phyloP scores from a whole-genome alignment of 768 basidiomycete genomes.

The Candolleomyces aberdarensis region DNA sequence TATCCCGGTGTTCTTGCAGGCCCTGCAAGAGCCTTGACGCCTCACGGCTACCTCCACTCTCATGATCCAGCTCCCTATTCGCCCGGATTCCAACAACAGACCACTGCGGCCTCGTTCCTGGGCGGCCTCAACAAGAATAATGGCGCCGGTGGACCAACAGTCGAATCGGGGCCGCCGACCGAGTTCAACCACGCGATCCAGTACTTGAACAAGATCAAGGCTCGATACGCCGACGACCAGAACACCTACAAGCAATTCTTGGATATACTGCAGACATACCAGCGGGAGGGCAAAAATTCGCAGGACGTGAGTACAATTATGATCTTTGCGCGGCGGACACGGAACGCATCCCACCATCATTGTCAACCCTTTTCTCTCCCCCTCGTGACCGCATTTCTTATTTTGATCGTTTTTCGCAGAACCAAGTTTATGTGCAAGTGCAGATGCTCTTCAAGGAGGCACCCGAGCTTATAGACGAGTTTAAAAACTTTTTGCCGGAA shows the following conservation, averaged over 20 bases:
- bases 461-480: conserved; percentile 74
- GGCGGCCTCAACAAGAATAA: conserved; percentile 55
- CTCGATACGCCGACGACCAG: conserved; percentile 82
- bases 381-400: conserved; percentile 2
- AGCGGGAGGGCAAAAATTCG: conserved; percentile 74
- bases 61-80: conserved; percentile 41
- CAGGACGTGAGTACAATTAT: conserved; percentile 55
- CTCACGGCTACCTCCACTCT: conserved; percentile 33
- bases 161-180: conserved; percentile 42
- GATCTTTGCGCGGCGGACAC: background rate
- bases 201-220: conserved; percentile 98
- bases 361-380: conserved; percentile 1
- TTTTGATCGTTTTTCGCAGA: conserved; percentile 31
- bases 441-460: conserved; percentile 79
- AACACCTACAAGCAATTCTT: conserved; percentile 90
- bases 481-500: conserved; percentile 79
- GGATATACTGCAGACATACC: conserved; percentile 85
- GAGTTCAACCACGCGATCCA: conserved; percentile 95
- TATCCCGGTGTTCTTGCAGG: conserved; percentile 26
- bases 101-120: conserved; percentile 62
- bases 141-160: background rate
- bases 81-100: conserved; percentile 46
- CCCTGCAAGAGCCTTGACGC: conserved; percentile 47
- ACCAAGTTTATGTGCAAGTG: conserved; percentile 79
- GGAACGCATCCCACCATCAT: background rate